Base-by-base conservation (phyloP, 495 filamentous ascomycete genomes). In the Neurospora discreta region DNA sequence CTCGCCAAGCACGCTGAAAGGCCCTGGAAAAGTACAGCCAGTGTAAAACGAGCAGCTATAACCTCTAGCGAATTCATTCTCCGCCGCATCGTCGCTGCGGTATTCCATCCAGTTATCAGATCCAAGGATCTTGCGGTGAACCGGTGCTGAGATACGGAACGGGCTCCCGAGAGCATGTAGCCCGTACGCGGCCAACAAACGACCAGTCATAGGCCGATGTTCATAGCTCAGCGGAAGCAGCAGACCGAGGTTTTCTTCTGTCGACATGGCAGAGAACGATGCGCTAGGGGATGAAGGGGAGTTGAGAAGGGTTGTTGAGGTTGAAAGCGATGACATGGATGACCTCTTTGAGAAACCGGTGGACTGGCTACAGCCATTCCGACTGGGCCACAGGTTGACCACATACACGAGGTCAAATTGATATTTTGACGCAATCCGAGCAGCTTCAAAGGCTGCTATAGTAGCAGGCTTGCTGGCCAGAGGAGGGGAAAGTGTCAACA, bases 391-490 rank as follows among this genome's bases (percentile, higher is more conserved):
- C 3, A 85, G 74, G 60, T 81, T 83, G 46, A 84, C 78, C 40
- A 85, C 77, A 42, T 84, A 85, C 5, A 84, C 77, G 5, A 85
- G 75, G 69, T 84, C 82, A 41, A 85, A 81, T 23, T 77, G 71
- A 71, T 83, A 83, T 38, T 75, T 75, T 1, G 74, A 72, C 6
- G 83, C 83, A 40, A 85, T 84, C 13, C 77, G 74, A 13, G 81
- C 81, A 2, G 82, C 81, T 74, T 82, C 80, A 46, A 82, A 77
- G 16, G 83, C 83, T 23, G 81, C 81, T 0, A 76, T 70, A 6
- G 79, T 72, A n/a, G 78, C 78, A 1, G 80, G 79, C 36, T 68
- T 75, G 70, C 68, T 78, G 11, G 77, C 76, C 43, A 76, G 73
- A 1, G 75, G 80, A 68, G 76, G 77, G 36, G 76, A 77, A 58